A percentile compares a stretch with the other conserved stretches of the same genome.
These are phyloP conservation scores for Annona cherimola DNA, from an alignment of 164 flowering plant genomes.

Conservation along the genomic window DNA sequence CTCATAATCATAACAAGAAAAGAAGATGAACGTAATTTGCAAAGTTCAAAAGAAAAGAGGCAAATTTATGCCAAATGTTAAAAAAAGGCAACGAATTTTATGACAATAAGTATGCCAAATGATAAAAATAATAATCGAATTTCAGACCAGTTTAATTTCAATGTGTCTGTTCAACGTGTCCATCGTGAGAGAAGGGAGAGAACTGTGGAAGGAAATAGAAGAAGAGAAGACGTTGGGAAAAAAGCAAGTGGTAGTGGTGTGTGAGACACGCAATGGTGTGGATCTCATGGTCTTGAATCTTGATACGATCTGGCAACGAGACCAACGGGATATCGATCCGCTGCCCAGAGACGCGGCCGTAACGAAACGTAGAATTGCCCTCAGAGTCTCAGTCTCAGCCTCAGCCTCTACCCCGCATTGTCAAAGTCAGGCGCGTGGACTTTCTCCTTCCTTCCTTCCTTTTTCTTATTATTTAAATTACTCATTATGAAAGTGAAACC, in stretches of 20 bases:
- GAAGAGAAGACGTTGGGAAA: too few relatives aligned
- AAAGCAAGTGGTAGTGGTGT: not conserved
- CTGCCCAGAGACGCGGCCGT: not conserved
- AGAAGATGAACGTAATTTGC: too few relatives aligned
- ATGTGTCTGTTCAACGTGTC: not conserved
- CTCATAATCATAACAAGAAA: too few relatives aligned
- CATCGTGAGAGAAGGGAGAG: not conserved
- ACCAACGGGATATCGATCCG: too few relatives aligned
- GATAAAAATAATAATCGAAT: too few relatives aligned
- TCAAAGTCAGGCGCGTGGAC: not conserved
- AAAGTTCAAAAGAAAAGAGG: too few relatives aligned
- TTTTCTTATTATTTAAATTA: too few relatives aligned
- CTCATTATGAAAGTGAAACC: not conserved
- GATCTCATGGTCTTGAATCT: not conserved
- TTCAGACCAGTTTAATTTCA: too few relatives aligned
- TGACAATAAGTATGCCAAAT: too few relatives aligned
- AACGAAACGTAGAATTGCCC: not conserved
- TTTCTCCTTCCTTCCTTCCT: not conserved
- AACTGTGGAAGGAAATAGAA: not conserved
- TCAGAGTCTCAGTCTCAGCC: too few relatives aligned
- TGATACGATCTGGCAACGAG: not conserved
- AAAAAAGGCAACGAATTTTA: too few relatives aligned
- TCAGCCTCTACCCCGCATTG: not conserved
- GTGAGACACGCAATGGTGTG: not conserved
- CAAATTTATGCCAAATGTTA: too few relatives aligned